Percentiles rank a stretch among this genome's conserved stretches.
These are phyloP conservation scores for Aspergillus fijiensis DNA, from an alignment of 2,329 filamentous ascomycete genomes.

Conservation along the genomic window DNA sequence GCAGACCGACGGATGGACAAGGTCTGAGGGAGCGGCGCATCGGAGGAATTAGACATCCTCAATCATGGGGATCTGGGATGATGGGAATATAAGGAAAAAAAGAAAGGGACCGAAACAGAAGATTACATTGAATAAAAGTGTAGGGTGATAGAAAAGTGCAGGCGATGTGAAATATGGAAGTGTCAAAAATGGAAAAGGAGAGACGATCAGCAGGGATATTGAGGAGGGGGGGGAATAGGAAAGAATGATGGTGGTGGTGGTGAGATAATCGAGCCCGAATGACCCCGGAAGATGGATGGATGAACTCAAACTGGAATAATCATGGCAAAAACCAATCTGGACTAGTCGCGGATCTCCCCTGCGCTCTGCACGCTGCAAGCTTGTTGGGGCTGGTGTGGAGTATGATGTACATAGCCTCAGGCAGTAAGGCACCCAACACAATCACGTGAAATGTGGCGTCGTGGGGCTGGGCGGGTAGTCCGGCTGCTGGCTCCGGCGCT, in stretches of 20 bases:
- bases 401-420: neutral
- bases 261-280: slow-evolving; percentile 6
- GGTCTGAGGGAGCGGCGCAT: slow-evolving; percentile 29
- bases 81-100: slow-evolving; percentile 5
- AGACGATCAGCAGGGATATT: slow-evolving; percentile 4
- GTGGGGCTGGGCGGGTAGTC: slow-evolving; percentile 1
- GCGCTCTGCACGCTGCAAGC: neutral
- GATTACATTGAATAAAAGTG: slow-evolving; percentile 20
- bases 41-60: slow-evolving; percentile 35
- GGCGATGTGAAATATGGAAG: slow-evolving; percentile 2
- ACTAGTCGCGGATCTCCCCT: slow-evolving; percentile 5
- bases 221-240: slow-evolving; percentile 1
- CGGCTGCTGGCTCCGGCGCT: slow-evolving; percentile 8
- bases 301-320: slow-evolving; percentile 1
- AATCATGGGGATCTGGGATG: slow-evolving; percentile 18
- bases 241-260: slow-evolving; percentile 12
- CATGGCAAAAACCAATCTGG: neutral
- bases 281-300: slow-evolving; percentile 2
- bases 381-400: slow-evolving; percentile 1
- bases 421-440: neutral
- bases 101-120: neutral
- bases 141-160: slow-evolving; percentile 3
- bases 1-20: slow-evolving; percentile 35
- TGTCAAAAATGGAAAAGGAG: slow-evolving; percentile 5
- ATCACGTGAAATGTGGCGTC: neutral